Percentiles rank a stretch among this genome's conserved stretches.
These are phyloP conservation scores for Trichocomaceae sp. DNA, from an alignment of 2,329 filamentous ascomycete genomes.

Conservation along the genomic window DNA sequence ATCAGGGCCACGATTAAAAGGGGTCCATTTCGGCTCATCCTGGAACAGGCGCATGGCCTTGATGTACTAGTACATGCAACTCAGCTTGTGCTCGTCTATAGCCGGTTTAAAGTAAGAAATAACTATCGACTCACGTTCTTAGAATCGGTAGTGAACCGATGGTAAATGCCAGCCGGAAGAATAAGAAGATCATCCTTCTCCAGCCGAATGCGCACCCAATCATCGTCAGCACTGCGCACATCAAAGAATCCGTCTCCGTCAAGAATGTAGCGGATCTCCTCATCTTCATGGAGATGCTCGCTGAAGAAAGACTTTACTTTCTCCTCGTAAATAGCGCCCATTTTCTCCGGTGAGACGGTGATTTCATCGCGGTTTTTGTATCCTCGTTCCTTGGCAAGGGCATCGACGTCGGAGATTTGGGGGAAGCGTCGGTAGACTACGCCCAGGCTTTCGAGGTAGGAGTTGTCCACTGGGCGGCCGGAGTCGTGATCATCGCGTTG, in stretches of 20 bases:
- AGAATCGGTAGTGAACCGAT: constrained; percentile 91
- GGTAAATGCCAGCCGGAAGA: constrained; percentile 89
- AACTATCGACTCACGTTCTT: constrained; percentile 62
- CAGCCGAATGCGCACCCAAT: constrained; percentile 81
- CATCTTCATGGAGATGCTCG: constrained; percentile 95
- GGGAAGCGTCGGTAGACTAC: constrained; percentile 70
- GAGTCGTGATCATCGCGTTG: constrained; percentile 88
- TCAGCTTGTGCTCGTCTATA: constrained; percentile 10
- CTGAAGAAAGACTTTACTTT: constrained; percentile 92
- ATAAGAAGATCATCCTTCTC: constrained; percentile 89
- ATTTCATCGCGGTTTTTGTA: constrained; percentile 97
- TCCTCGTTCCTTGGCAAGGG: constrained; percentile 64
- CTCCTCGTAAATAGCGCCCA: constrained; percentile 82
- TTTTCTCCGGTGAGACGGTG: constrained; percentile 73
- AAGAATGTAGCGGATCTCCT: constrained; percentile 93
- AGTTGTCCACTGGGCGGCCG: constrained; percentile 58
- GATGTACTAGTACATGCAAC: constrained; percentile 65
- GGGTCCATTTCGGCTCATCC: constrained; percentile 97
- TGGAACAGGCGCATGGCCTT: constrained; percentile 96
- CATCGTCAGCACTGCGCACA: constrained; percentile 72
- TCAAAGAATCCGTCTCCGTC: constrained; percentile 90
- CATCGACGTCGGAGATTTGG: constrained; percentile 60
- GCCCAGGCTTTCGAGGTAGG: constrained; percentile 66
- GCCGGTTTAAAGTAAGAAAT: background rate
- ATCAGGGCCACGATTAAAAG: constrained; percentile 71